Conservation (phyloP, 2,329 filamentous ascomycete genomes). For the Aspergillus sp. region DNA sequence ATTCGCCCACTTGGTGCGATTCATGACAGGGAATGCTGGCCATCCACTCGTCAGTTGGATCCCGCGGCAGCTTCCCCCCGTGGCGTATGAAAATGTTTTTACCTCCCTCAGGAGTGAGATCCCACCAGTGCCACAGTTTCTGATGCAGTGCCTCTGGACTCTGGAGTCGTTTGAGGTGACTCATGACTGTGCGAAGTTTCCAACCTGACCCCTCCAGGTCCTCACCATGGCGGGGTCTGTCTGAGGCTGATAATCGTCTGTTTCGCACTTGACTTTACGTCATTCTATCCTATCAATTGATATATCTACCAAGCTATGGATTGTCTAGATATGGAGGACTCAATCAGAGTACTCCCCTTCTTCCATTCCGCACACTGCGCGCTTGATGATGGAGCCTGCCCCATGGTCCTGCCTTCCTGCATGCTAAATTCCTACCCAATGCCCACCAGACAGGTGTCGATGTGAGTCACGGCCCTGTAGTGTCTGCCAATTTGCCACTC, state of each 20-base stretch:
- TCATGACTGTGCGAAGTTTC: too few species aligned
- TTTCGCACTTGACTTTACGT: constrained; percentile 7
- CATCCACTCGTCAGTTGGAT: not conserved
- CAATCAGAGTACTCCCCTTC: not conserved
- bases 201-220: too few species aligned
- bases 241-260: constrained; percentile 10
- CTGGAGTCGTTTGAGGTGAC: not conserved
- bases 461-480: constrained; percentile 1
- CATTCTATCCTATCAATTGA: constrained; percentile 11
- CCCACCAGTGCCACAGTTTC: too few species aligned
- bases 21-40: constrained; percentile 11
- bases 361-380: not conserved
- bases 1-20: not conserved
- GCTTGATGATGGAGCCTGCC: not conserved
- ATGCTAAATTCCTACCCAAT: constrained; percentile 6
- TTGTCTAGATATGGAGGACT: not conserved
- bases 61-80: constrained; percentile 1
- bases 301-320: not conserved
- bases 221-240: not conserved
- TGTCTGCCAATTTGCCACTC: not conserved
- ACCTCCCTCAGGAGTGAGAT: not conserved
- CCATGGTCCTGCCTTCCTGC: not conserved
- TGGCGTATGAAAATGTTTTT: constrained; percentile 8
- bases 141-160: not conserved
- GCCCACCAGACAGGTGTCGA: constrained; percentile 2